Evolutionary conservation across 768 basidiomycete species (phyloP), one percentile per base, ranked within the genome.

Genomic region (Tricholoma saponaceum): DNA sequence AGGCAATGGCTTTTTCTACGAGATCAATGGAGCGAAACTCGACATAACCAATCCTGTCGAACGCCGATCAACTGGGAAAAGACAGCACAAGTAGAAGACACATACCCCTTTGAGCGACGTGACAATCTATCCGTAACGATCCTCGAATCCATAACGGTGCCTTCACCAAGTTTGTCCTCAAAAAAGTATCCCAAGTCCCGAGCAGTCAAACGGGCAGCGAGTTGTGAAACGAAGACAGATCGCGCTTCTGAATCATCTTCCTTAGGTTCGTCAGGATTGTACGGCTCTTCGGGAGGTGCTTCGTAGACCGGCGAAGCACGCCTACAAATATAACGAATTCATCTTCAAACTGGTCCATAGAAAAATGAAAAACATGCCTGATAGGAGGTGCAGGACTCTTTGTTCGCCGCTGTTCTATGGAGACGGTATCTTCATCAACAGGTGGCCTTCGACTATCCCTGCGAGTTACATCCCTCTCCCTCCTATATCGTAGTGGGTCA

Each of bases 111-210:
- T n/a, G 95, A 97, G 55, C 97, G 86, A 66, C 95, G 86, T 22
- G 95, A 95, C 55, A 97, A 76, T 65, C 95, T 81, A 67, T 99
- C 97, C 1, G 95, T 96, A 32, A 99, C 97, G 67, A 99, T 95
- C 58, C 95, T 80, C 25, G 96, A 91, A 67, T 99, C 97, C 79
- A 95, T 87, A 6, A 99, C 97, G 18, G 90, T 85, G 35, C 89
- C 88, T 76, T 94, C 91, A 20, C 95, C 96, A 46, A 98, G 80
- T 70, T 95, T 92, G 70, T 96, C 91, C 79, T 98, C 96, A 69
- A 99, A 98, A 79, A 99, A 99, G 76, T 95, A 92, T 63, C 95
- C 95, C 74, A 99, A 79, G 78, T 99, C 97, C 70, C 94, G 86
- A 66, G 95, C 94, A 58, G 95, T 98, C 70, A 98, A 85, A 68